Percentiles rank a stretch among this genome's conserved stretches.
Conservation (phyloP, 2,329 filamentous ascomycete species). For the Incumbomyces lentus region DNA sequence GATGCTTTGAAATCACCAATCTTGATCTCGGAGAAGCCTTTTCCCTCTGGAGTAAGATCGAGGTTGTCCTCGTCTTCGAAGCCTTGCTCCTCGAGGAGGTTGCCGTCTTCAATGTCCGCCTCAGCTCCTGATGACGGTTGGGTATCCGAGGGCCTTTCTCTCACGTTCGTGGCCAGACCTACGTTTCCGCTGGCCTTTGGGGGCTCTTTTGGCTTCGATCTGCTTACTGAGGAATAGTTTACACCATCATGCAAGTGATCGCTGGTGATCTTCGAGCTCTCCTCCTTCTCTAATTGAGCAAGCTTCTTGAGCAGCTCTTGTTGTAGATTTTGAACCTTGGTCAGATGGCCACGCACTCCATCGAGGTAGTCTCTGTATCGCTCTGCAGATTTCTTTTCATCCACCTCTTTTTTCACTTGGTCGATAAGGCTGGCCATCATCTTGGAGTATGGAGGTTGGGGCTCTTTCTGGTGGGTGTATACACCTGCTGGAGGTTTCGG, state of each 20-base stretch:
- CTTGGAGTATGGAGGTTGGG: conserved; percentile 74
- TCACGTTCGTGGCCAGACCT: conserved; percentile 29
- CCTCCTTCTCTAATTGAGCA: conserved; percentile 71
- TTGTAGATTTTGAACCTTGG: conserved; percentile 69
- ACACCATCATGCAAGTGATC: conserved; percentile 83
- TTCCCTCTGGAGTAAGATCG: conserved; percentile 66
- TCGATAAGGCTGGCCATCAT: conserved; percentile 98
- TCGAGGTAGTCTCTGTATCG: conserved; percentile 65
- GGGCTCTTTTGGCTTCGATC: conserved; percentile 37
- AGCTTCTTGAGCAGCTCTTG: conserved; percentile 64
- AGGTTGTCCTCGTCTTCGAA: conserved; percentile 59
- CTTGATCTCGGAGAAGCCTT: conserved; percentile 70
- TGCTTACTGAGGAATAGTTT: conserved; percentile 71
- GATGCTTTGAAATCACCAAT: conserved; percentile 62
- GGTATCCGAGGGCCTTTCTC: conserved; percentile 30
- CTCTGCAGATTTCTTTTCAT: conserved; percentile 60
- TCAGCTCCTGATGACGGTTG: conserved; percentile 48
- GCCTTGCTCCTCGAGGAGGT: conserved; percentile 26
- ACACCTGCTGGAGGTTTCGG: conserved; percentile 71
- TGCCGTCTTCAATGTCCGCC: conserved; percentile 49
- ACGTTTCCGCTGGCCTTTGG: conserved; percentile 38
- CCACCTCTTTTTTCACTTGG: conserved; percentile 77
- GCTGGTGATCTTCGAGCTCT: conserved; percentile 84
- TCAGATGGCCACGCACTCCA: conserved; percentile 65
- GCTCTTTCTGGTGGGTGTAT: conserved; percentile 59